These are phyloP conservation scores for Aureobasidium sp. DNA, from an alignment of 2,329 filamentous ascomycete genomes.

Conservation along the genomic window DNA sequence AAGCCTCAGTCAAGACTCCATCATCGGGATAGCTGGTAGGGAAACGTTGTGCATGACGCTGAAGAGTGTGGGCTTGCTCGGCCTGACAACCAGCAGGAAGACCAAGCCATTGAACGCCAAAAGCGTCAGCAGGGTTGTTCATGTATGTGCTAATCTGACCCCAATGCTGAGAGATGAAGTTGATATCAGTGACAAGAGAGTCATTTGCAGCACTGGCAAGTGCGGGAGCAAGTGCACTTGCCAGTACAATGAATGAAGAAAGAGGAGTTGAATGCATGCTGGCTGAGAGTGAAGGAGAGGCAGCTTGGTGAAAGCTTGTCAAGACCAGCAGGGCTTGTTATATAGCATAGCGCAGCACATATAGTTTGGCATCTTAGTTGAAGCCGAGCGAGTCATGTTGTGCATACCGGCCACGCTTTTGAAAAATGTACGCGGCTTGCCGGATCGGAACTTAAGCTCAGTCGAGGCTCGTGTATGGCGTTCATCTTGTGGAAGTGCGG, in stretches of 20 bases:
- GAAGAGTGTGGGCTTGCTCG: slow-evolving; percentile 45
- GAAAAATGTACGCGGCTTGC: neutral
- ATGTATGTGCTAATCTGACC: slow-evolving; percentile 40
- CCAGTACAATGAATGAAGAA: neutral
- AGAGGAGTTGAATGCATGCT: neutral
- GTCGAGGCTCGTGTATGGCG: neutral
- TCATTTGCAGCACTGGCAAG: neutral
- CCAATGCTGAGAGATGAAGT: slow-evolving; percentile 33
- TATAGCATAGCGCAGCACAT: neutral
- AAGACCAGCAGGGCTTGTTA: neutral
- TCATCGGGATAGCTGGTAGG: slow-evolving; percentile 40
- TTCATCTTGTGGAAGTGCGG: neutral
- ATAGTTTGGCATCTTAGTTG: neutral
- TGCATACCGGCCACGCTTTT: neutral
- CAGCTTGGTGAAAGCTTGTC: neutral
- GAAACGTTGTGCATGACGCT: slow-evolving; percentile 48
- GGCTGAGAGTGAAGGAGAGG: neutral
- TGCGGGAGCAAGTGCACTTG: neutral
- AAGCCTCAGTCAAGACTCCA: slow-evolving; percentile 39
- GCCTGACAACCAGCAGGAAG: slow-evolving; percentile 48
- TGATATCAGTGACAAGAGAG: slow-evolving; percentile 18
- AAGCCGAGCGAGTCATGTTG: neutral
- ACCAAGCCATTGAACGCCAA: slow-evolving; percentile 40
- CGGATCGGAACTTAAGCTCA: neutral
- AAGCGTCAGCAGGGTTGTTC: slow-evolving; percentile 37